Conservation (phyloP, 1,284 basidiomycete genomes). For the Fomes fomentarius region DNA sequence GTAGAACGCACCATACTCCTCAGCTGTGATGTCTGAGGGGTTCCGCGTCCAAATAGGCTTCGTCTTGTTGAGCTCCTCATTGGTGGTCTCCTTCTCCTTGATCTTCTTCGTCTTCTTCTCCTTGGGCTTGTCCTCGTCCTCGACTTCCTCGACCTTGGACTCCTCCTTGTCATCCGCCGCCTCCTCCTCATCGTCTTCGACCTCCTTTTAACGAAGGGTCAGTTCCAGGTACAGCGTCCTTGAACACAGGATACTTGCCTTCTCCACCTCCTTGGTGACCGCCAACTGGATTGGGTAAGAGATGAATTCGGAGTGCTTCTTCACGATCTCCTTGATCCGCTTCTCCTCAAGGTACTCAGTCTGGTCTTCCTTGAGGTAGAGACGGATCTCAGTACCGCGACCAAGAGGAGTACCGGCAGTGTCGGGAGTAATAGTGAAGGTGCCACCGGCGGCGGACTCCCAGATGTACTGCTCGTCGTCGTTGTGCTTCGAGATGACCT, state of each 20-base stretch:
- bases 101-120: conserved; percentile 98
- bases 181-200: conserved; percentile 82
- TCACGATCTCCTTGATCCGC: conserved; percentile 99
- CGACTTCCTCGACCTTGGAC: conserved; percentile 78
- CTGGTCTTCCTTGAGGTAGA: conserved; percentile 99
- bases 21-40: conserved; percentile 88
- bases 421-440: conserved; percentile 98
- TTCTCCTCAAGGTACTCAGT: conserved; percentile 99
- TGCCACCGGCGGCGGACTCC: conserved; percentile 99
- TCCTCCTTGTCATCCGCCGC: conserved; percentile 72
- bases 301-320: conserved; percentile 99
- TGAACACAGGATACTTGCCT: conserved; percentile 52
- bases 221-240: conserved; percentile 1
- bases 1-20: conserved; percentile 98
- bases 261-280: conserved; percentile 99
- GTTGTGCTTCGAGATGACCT: conserved; percentile 99
- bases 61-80: conserved; percentile 99
- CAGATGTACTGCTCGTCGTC: conserved; percentile 99
- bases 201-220: conserved; percentile 60
- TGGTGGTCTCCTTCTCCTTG: conserved; percentile 87
- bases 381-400: conserved; percentile 94
- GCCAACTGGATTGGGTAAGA: conserved; percentile 99
- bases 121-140: conserved; percentile 84
- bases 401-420: conserved; percentile 88
- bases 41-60: conserved; percentile 99